These are phyloP conservation scores for Heterococcus sp. DNA, from an alignment of 108 stramenopile species.

Conservation along the genomic window DNA sequence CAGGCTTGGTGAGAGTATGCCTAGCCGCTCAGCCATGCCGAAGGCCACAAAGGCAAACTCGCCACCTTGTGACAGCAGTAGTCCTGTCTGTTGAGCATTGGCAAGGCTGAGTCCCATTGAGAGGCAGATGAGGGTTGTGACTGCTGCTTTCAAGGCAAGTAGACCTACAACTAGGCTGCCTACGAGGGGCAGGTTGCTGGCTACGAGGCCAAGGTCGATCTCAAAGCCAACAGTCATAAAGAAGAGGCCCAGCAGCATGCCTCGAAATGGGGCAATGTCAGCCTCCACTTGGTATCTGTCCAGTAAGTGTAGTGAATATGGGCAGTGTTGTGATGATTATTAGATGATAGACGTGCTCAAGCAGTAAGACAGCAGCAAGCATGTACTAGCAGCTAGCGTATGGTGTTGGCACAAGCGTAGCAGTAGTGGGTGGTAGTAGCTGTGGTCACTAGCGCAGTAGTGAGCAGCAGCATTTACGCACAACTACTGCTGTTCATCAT, in stretches of 20 bases:
- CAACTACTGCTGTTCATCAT: too few relatives aligned
- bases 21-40: constrained; percentile 77
- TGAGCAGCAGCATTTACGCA: too few relatives aligned
- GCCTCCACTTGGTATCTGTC: constrained; percentile 89
- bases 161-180: constrained; percentile 68
- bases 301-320: too few relatives aligned
- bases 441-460: too few relatives aligned
- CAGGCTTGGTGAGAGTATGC: constrained; percentile 69
- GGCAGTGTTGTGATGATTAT: too few relatives aligned
- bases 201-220: constrained; percentile 77
- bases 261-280: constrained; percentile 90
- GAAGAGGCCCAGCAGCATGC: constrained; percentile 86
- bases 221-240: constrained; percentile 95
- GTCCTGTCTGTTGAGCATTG: constrained; percentile 77
- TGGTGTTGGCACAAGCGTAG: too few relatives aligned
- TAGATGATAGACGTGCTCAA: too few relatives aligned
- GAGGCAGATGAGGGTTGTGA: constrained; percentile 66
- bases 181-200: constrained; percentile 66
- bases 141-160: constrained; percentile 75
- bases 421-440: too few relatives aligned
- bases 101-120: constrained; percentile 75
- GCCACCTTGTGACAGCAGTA: constrained; percentile 87
- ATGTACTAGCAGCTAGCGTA: too few relatives aligned
- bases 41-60: constrained; percentile 98
- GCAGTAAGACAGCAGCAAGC: too few relatives aligned